Percentiles rank a stretch among this genome's conserved stretches.
phyloP scores from a whole-genome alignment of 2,329 filamentous ascomycete genomes.

The Sclerotinia trifoliorum region DNA sequence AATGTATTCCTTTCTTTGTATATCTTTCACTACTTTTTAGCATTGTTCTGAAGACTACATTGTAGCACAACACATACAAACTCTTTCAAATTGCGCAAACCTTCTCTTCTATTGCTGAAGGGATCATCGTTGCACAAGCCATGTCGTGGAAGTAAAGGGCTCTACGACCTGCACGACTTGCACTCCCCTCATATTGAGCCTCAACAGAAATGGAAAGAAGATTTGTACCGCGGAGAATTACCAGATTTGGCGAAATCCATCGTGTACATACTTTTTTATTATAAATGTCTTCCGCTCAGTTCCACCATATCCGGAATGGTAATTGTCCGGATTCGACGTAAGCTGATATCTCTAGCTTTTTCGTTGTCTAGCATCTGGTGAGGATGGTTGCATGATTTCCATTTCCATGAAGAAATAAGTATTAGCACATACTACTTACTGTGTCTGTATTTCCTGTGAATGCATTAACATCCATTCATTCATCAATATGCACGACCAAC shows the following conservation, averaged over 20 bases:
- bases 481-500: slow-evolving; percentile 6
- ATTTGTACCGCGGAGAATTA: not conserved
- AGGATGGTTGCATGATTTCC: not conserved
- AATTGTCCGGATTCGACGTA: not conserved
- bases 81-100: not conserved
- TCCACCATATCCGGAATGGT: not conserved
- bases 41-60: slow-evolving; percentile 7
- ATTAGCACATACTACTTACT: not conserved
- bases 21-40: not conserved
- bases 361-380: not conserved
- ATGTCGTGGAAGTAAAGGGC: not conserved
- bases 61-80: not conserved
- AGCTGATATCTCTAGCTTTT: no score
- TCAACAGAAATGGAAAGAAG: not conserved
- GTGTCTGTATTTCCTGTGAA: not conserved
- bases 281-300: not conserved
- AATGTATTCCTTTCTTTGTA: not conserved
- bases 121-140: slow-evolving; percentile 2
- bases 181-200: not conserved
- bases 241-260: no score
- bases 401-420: not conserved
- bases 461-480: not conserved
- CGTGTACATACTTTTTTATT: not conserved
- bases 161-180: no score
- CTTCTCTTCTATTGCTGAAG: not conserved